Evolutionary conservation across 495 filamentous ascomycete genomes (phyloP).

Genomic region (Oidiodendron maius): DNA sequence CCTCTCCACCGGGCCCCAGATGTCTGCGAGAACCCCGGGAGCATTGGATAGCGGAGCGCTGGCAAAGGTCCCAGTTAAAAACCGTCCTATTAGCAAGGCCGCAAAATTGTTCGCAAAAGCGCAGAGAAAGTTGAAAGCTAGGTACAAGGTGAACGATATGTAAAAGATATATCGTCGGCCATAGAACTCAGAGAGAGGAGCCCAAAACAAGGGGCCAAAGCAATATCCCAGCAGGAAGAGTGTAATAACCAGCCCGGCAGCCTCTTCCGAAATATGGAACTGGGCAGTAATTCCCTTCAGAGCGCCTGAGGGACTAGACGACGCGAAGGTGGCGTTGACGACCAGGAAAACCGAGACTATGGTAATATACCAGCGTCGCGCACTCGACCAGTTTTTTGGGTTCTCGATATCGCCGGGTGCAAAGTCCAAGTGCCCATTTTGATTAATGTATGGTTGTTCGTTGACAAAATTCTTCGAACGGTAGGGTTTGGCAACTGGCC

Average conservation of each 20-base stretch:
- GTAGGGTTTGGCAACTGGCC: constrained; percentile 32
- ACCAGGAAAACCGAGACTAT: constrained; percentile 63
- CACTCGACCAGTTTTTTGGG: constrained; percentile 55
- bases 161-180: constrained; percentile 61
- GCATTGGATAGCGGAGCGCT: constrained; percentile 67
- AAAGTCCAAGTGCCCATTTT: constrained; percentile 56
- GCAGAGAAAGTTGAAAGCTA: constrained; percentile 57
- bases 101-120: constrained; percentile 59
- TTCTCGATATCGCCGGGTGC: constrained; percentile 68
- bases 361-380: constrained; percentile 69
- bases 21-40: constrained; percentile 71
- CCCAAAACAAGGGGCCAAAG: constrained; percentile 61
- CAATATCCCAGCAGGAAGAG: constrained; percentile 74
- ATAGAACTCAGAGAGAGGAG: constrained; percentile 65
- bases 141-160: constrained; percentile 27
- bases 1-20: constrained; percentile 60
- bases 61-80: constrained; percentile 75
- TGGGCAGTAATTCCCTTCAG: constrained; percentile 50
- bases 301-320: constrained; percentile 69
- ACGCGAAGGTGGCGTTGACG: constrained; percentile 70
- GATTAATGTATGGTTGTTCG: constrained; percentile 30
- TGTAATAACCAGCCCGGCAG: constrained; percentile 64
- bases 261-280: constrained; percentile 53
- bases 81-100: constrained; percentile 67
- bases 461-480: constrained; percentile 21